A percentile compares a stretch with the other conserved stretches of the same genome.
Evolutionary conservation across 768 basidiomycete genomes (phyloP).

Genomic region (Hydnomerulius pinastri): DNA sequence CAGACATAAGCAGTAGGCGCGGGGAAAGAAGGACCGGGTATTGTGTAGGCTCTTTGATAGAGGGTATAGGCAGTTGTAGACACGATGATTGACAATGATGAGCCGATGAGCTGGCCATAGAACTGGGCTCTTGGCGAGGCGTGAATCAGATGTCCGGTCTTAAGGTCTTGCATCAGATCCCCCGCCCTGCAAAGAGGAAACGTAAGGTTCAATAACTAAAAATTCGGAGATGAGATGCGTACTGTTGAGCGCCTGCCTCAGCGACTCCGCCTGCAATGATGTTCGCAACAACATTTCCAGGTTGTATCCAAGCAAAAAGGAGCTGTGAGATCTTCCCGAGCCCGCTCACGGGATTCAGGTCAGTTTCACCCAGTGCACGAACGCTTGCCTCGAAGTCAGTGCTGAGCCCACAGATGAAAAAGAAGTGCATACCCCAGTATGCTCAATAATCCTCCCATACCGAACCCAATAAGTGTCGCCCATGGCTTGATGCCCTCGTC

Average conservation of each 20-base stretch:
- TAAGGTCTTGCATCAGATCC: conserved; percentile 98
- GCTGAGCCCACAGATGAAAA: neutral
- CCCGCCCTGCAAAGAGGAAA: conserved; percentile 62
- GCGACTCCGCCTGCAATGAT: conserved; percentile 97
- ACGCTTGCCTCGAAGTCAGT: conserved; percentile 52
- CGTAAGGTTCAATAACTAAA: conserved; percentile 3
- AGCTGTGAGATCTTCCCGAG: conserved; percentile 95
- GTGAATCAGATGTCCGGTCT: conserved; percentile 90
- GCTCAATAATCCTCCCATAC: conserved; percentile 80
- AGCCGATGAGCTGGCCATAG: conserved; percentile 91
- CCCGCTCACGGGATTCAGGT: conserved; percentile 89
- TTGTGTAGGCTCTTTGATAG: conserved; percentile 84
- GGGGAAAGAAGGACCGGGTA: conserved; percentile 94
- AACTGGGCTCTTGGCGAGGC: conserved; percentile 95
- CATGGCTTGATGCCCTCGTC: conserved; percentile 91
- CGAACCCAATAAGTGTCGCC: conserved; percentile 87
- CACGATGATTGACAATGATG: conserved; percentile 83
- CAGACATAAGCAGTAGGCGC: conserved; percentile 96
- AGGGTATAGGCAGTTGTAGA: conserved; percentile 86
- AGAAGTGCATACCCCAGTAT: conserved; percentile 71
- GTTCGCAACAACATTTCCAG: conserved; percentile 95
- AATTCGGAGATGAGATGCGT: conserved; percentile 21
- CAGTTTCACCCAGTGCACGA: conserved; percentile 93
- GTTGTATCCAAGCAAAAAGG: conserved; percentile 91
- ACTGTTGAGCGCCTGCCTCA: conserved; percentile 94